Conservation (phyloP, 208 protist genomes). For the Leishmania tarentolae region DNA sequence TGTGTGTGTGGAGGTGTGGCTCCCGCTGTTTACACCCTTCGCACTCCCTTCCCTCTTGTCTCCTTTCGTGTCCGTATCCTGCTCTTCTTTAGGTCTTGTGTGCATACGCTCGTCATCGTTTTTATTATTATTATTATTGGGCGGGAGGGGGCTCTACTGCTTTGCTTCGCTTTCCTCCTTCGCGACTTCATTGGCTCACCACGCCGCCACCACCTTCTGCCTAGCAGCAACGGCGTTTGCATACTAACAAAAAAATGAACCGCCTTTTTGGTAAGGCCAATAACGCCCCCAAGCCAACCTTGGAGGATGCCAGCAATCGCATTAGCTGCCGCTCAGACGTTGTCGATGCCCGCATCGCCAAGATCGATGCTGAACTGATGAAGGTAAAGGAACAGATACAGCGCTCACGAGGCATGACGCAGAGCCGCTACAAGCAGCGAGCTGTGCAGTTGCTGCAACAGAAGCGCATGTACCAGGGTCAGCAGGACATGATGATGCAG, state of each 20-base stretch:
- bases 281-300: conserved; percentile 74
- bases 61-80: not conserved
- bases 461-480: conserved; percentile 92
- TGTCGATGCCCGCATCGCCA: conserved; percentile 78
- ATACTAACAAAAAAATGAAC: conserved; percentile 80
- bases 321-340: conserved; percentile 72
- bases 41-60: not conserved
- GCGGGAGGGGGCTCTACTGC: too few relatives aligned
- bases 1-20: not conserved
- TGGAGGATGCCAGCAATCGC: conserved; percentile 84
- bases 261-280: conserved; percentile 87
- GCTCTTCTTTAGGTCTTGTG: not conserved
- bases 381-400: conserved; percentile 87
- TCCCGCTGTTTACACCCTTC: not conserved
- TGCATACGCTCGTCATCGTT: not conserved
- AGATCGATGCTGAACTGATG: conserved; percentile 88
- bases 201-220: not conserved
- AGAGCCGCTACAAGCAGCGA: conserved; percentile 91
- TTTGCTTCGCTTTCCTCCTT: not conserved
- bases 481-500: conserved; percentile 89
- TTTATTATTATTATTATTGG: not conserved
- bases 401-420: conserved; percentile 59
- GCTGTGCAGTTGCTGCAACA: conserved; percentile 91
- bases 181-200: not conserved
- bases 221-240: not conserved